phyloP scores from a whole-genome alignment of 1,284 basidiomycete species.

The Tranzscheliella williamsii region DNA sequence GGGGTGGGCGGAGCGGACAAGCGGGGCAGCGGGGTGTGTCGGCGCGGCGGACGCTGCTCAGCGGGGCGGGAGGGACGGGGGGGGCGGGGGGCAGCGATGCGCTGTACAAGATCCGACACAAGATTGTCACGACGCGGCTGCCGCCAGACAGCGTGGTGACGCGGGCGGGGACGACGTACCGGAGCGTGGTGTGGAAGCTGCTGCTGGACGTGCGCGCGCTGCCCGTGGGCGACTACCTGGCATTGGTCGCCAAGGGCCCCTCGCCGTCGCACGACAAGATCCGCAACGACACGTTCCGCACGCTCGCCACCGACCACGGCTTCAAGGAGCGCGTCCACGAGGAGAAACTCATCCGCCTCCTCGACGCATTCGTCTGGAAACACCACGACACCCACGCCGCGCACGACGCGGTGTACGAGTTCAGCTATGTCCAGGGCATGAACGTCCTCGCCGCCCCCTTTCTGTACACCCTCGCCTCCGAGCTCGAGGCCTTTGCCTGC shows the following conservation, averaged over 20 bases:
- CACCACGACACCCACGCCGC: conserved; percentile 69
- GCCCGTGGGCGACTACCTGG: conserved; percentile 35
- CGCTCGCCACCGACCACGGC: conserved; percentile 87
- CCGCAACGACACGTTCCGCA: conserved; percentile 70
- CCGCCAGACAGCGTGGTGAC: conserved; percentile 17
- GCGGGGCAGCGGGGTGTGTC: too few relatives aligned
- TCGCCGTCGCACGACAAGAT: conserved; percentile 62
- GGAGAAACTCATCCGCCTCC: conserved; percentile 89
- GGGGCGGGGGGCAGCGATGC: too few relatives aligned
- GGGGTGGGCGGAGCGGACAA: too few relatives aligned
- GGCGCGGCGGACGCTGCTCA: too few relatives aligned
- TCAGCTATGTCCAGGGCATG: conserved; percentile 97
- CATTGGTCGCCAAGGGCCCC: conserved; percentile 38
- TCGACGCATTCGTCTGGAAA: conserved; percentile 97
- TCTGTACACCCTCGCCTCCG: conserved; percentile 90
- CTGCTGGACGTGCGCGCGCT: conserved; percentile 36
- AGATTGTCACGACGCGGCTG: conserved; percentile 24
- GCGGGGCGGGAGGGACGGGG: too few relatives aligned
- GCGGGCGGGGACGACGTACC: conserved; percentile 16
- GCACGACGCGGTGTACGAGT: conserved; percentile 64
- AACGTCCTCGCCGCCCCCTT: conserved; percentile 97
- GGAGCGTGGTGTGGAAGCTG: conserved; percentile 48
- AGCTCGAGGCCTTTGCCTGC: conserved; percentile 93
- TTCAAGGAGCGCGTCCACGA: conserved; percentile 94
- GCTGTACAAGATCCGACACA: conserved; percentile 20